Evolutionary conservation across 202 grass and related monocot species (phyloP), one percentile per base, ranked within the genome.

Genomic region (Schoenoplectus tabernaemontani): DNA sequence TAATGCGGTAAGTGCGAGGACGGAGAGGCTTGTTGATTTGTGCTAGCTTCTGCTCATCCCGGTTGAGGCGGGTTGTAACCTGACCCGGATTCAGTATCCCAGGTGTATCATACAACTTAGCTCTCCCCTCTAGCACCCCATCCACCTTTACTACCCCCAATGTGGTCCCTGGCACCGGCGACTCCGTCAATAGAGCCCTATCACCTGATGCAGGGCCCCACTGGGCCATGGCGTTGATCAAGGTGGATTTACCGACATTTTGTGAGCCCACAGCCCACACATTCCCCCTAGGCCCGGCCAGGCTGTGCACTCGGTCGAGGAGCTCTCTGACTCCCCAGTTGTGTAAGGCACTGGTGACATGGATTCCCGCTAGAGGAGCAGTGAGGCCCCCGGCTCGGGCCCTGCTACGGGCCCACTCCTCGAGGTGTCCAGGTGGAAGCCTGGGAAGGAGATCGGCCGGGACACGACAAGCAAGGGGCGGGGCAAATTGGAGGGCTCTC

Each of bases 211-310:
- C 10, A 24, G 86, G 89, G 4, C 85, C 84, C 78, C 95, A 98
- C 36, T 82, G 71, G 6, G 82, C 86, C 84, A 94, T 92, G 34
- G 95, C 85, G 79, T 94, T 98, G 56, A 94, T 87, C 78, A 95
- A 79, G 0, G 95, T 98, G 1, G 95, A 98, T 69, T 94, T 98
- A 26, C 91, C 89, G 1, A 91, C 95, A 2, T 98, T 98, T 63
- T 91, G 84, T 3, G 95, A 86, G 1, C 91, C 95, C 1, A 98
- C 89, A 6, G 91, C 91, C 95, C 95, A 98, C 62, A 98, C 95
- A 34, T 94, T 98, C 22, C 95, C 95, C 0, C 91, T 88, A 15
- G 62, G 9, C 4, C 95, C 91, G 0, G 91, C 79, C 15, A 98
- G 91, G 39, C 88, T 78, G 17, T 88, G 82, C 61, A 92, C 89